Base-by-base conservation (phyloP, 352 stramenopile species). In the Phytophthora crassamura region DNA sequence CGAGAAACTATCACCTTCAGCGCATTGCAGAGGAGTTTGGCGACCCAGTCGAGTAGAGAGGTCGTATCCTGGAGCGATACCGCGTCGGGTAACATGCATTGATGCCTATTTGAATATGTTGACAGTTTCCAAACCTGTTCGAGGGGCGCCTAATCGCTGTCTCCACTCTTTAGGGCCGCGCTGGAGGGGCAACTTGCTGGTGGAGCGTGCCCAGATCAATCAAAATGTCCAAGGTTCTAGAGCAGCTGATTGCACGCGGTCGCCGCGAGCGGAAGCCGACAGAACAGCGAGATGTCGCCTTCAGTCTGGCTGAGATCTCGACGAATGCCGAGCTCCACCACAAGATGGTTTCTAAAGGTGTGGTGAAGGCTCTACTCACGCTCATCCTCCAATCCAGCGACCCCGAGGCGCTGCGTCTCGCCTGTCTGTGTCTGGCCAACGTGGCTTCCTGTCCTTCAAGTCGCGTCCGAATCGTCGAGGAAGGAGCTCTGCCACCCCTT, bases 281-380 rank as follows among this genome's bases (percentile, higher is more conserved):
- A 0, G 97, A 99, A 64, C 94, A 98, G 75, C 96, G 96, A 18
- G 93, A 98, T 71, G 96, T 99, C 7, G 90, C 94, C 12, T 99
- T 99, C 67, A 97, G 94, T 34, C 77, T 99, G 7, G 95, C 94
- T 6, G 95, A 99, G 66, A 96, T 99, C 47, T 98, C 95, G 11
- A 99, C 96, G 2, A 92, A 98, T 58, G 76, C 74, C 10, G 91
- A 98, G 39, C 75, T 97, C 15, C 94, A 98, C 75, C 91, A 97
- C 54, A 93, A 96, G 25, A 94, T 98, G 77, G 93, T 98, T 5
- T 86, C 95, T 20, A 99, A 99, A 66, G 96, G 97, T 30, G 95
- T 97, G 22, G 82, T 98, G 36, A 93, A 94, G 48, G 91, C 97
- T 18, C 72, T 99, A 12, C 71, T 98, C 4, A 75, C 93, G 45